These are phyloP conservation scores for Basipetospora sp. DNA, from an alignment of 2,329 filamentous ascomycete genomes.

Conservation along the genomic window DNA sequence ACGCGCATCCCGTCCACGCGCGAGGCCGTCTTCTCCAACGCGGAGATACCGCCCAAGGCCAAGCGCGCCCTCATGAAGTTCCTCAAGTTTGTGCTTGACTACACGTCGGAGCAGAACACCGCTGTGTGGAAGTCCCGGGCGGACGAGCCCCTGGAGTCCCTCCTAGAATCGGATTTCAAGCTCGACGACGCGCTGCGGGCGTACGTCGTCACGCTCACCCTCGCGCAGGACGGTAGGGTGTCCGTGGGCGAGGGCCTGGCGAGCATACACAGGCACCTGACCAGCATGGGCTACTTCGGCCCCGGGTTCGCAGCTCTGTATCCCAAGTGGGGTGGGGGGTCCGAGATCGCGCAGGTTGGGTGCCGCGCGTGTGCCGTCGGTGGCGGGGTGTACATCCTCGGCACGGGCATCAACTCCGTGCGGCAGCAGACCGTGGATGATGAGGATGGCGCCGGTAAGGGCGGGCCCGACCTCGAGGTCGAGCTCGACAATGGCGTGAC, in stretches of 20 bases:
- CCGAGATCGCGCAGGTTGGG: conserved; percentile 79
- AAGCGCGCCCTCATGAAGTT: conserved; percentile 90
- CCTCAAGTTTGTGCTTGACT: conserved; percentile 69
- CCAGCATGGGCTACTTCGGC: conserved; percentile 76
- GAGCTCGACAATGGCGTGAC: conserved; percentile 41
- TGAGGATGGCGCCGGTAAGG: conserved; percentile 10
- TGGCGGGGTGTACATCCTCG: conserved; percentile 78
- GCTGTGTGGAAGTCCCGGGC: conserved; percentile 46
- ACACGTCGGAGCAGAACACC: conserved; percentile 40
- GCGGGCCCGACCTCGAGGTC: conserved; percentile 23
- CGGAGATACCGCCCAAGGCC: conserved; percentile 58
- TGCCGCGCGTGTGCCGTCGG: conserved; percentile 85
- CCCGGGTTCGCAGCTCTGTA: conserved; percentile 79
- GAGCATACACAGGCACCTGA: conserved; percentile 63
- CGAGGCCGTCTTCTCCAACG: conserved; percentile 79
- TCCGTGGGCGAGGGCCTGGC: conserved; percentile 53
- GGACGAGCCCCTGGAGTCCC: conserved; percentile 38
- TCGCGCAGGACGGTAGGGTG: conserved; percentile 51
- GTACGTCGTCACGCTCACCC: conserved; percentile 50
- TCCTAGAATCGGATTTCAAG: conserved; percentile 48
- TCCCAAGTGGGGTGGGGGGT: conserved; percentile 81
- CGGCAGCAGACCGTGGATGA: conserved; percentile 9
- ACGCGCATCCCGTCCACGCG: conserved; percentile 71
- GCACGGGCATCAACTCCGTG: conserved; percentile 44
- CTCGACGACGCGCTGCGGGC: conserved; percentile 54